These are phyloP conservation scores for Cryptococcus sp. DNA, from an alignment of 1,284 basidiomycete species.

Conservation along the genomic window DNA sequence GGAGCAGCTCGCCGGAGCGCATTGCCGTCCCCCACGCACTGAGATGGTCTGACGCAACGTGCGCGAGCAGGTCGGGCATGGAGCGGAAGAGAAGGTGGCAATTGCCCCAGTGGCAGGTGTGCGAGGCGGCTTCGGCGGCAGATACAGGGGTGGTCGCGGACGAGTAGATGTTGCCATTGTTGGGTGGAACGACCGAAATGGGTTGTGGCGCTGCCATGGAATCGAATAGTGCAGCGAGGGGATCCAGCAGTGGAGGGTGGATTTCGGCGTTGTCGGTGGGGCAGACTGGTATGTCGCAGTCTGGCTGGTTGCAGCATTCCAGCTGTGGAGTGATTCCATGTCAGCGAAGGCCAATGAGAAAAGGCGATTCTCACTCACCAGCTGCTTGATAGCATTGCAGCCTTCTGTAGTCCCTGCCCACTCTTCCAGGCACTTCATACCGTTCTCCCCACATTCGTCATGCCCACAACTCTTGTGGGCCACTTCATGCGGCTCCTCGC, in stretches of 20 bases:
- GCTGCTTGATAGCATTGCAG: slow-evolving; percentile 42
- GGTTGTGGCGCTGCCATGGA: slow-evolving; percentile 8
- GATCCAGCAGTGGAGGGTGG: slow-evolving; percentile 14
- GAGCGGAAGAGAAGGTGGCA: slow-evolving; percentile 51
- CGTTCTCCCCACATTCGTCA: slow-evolving; percentile 5
- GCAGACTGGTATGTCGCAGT: slow-evolving; percentile 27
- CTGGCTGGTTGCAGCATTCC: slow-evolving; percentile 35
- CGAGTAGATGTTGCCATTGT: background rate
- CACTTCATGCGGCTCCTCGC: slow-evolving; percentile 12
- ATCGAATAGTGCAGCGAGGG: slow-evolving; percentile 10
- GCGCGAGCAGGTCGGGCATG: slow-evolving; percentile 52
- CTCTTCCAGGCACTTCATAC: slow-evolving; percentile 23
- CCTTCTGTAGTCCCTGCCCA: slow-evolving; percentile 37
- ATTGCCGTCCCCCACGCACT: slow-evolving; percentile 18
- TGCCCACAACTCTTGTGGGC: slow-evolving; percentile 2
- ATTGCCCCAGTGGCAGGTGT: slow-evolving; percentile 52
- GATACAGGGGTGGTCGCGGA: background rate
- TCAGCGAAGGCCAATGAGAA: slow-evolving; percentile 1
- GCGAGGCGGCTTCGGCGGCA: slow-evolving; percentile 14
- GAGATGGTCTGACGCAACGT: slow-evolving; percentile 54
- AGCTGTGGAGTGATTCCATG: slow-evolving; percentile 25
- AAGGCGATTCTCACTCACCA: slow-evolving; percentile 24
- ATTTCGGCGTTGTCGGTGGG: slow-evolving; percentile 8
- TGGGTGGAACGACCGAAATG: background rate
- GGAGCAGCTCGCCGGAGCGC: background rate